Percentiles rank a stretch among this genome's conserved stretches.
Evolutionary conservation across 108 stramenopile species (phyloP).

Genomic region (Pelagomonas calceolata): DNA sequence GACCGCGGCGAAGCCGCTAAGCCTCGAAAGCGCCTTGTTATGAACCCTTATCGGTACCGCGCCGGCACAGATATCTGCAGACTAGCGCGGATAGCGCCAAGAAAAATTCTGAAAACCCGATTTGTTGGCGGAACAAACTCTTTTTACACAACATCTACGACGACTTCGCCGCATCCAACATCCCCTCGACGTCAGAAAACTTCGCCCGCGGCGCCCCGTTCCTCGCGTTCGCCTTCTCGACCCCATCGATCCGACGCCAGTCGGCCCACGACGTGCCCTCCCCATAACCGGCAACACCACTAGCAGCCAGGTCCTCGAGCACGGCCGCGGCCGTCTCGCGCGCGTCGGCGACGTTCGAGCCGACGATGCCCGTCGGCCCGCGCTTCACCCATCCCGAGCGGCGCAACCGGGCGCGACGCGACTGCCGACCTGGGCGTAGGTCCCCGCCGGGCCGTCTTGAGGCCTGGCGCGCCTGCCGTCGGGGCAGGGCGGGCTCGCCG

Average conservation of each 20-base stretch:
- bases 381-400: conserved; percentile 92
- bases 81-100: too few species aligned
- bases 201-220: conserved; percentile 51
- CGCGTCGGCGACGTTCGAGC: conserved; percentile 58
- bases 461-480: background rate
- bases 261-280: conserved; percentile 45
- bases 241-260: conserved; percentile 41
- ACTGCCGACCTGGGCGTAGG: conserved; percentile 32
- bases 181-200: conserved; percentile 33
- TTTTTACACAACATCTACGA: too few species aligned
- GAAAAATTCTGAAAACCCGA: too few species aligned
- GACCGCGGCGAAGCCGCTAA: too few species aligned
- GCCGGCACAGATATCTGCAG: too few species aligned
- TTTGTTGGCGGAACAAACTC: too few species aligned
- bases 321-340: background rate
- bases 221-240: conserved; percentile 30
- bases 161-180: too few species aligned
- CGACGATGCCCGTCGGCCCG: conserved; percentile 92
- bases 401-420: conserved; percentile 44
- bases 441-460: background rate
- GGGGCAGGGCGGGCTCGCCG: conserved; percentile 18
- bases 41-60: too few species aligned
- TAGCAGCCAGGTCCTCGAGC: background rate
- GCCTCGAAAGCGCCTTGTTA: too few species aligned
- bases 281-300: conserved; percentile 19